Base-by-base conservation (phyloP, 495 filamentous ascomycete species). In the Oleoguttula mirabilis region DNA sequence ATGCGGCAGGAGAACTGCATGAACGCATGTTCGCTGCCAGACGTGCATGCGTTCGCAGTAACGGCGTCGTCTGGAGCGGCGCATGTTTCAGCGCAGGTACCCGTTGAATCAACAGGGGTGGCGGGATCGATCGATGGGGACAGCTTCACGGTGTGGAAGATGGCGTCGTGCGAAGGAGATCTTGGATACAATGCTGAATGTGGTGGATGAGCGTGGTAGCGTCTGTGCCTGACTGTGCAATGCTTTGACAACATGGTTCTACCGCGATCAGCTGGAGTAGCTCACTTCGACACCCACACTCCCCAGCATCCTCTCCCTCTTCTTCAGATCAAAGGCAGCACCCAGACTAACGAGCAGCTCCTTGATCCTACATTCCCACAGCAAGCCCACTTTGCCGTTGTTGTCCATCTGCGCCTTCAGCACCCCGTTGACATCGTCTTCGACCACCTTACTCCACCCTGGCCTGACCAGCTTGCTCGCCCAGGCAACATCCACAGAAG, bases 311-410 rank as follows among this genome's bases (percentile, higher is more conserved):
- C 79, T 67, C 53, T 79, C 71, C 60, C 78, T 62, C 60, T 76
- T 70, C 61, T 76, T 74, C 52, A 86, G 61, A 65, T 88, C 67
- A 61, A 77, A 39, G 59, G 84, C 80, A 15, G 82, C 79, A 2
- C 90, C 90, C 19, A 92, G 71, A 54, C 83, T 93, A 54, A 96
- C 90, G 43, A 98, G 68, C 32, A 98, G 64, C 55, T 94, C 87
- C 64, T 96, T 96, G 33, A 88, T 68, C 41, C 87, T 70, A 1
- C 90, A 90, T 60, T 96, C 90, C 92, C 92, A 98, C 10, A 96
- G 67, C 34, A 95, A 47, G 2, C 86, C 82, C 23, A 94, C 71
- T 44, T 77, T 76, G 57, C 84, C 78, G 43, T 84, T 80, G 59
- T 94, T 85, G 52, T 90, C 84, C 6, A 95, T 64, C 31, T 82